These are phyloP conservation scores for Fusarium robinianum DNA, from an alignment of 2,329 filamentous ascomycete genomes.

Conservation along the genomic window DNA sequence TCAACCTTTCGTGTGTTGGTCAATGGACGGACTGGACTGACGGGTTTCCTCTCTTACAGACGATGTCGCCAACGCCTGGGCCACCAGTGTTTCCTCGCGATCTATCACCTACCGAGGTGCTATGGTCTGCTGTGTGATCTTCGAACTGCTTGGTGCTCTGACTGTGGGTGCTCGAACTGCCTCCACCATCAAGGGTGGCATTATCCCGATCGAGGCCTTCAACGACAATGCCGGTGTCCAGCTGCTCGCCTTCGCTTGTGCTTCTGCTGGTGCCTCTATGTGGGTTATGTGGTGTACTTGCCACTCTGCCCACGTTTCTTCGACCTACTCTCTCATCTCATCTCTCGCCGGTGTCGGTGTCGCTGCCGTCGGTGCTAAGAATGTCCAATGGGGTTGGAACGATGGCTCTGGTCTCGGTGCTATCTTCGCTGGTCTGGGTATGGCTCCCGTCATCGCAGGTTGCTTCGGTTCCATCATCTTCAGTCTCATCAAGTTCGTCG, in stretches of 20 bases:
- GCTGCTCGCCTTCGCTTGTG: slow-evolving; percentile 69
- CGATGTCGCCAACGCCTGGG: slow-evolving; percentile 85
- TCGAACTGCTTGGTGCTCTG: slow-evolving; percentile 70
- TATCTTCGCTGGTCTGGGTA: slow-evolving; percentile 71
- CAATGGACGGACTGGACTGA: slow-evolving; percentile 9
- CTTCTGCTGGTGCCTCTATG: slow-evolving; percentile 65
- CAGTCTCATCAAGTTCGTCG: slow-evolving; percentile 64
- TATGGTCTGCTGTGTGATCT: slow-evolving; percentile 67
- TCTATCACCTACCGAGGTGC: slow-evolving; percentile 73
- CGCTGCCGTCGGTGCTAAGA: slow-evolving; percentile 63
- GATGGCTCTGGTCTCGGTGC: slow-evolving; percentile 69
- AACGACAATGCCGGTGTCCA: slow-evolving; percentile 65
- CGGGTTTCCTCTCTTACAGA: slow-evolving; percentile 49
- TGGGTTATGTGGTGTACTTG: slow-evolving; percentile 84
- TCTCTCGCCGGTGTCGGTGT: slow-evolving; percentile 71
- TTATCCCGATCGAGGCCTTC: slow-evolving; percentile 66
- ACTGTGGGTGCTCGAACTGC: slow-evolving; percentile 71
- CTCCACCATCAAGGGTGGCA: slow-evolving; percentile 79
- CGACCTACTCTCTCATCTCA: slow-evolving; percentile 72
- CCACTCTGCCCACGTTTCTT: slow-evolving; percentile 73
- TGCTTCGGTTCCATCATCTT: slow-evolving; percentile 71
- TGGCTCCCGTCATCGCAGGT: slow-evolving; percentile 71
- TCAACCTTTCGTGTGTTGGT: background rate
- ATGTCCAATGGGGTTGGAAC: slow-evolving; percentile 74
- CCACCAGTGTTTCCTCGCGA: slow-evolving; percentile 78